Percentiles rank a stretch among this genome's conserved stretches.
Conservation (phyloP, 768 basidiomycete genomes). For the Sporobolomyces roseus region DNA sequence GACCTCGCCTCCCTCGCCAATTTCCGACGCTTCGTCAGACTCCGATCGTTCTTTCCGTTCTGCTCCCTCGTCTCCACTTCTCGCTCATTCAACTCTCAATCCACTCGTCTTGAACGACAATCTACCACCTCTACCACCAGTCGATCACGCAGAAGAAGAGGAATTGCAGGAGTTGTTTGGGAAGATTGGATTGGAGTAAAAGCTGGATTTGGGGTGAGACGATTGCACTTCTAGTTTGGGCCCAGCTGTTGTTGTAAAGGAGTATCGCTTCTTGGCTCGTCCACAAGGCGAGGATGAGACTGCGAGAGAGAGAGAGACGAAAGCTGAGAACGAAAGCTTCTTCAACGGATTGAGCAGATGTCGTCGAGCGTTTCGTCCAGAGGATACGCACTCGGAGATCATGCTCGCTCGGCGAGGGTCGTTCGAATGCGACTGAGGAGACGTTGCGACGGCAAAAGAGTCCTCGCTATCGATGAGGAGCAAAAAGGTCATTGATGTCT, state of each 20-base stretch:
- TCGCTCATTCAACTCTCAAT: background rate
- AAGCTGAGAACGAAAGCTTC: too few species aligned
- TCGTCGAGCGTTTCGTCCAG: too few species aligned
- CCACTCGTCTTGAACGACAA: background rate
- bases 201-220: background rate
- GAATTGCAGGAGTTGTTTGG: constrained; percentile 5
- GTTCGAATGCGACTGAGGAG: too few species aligned
- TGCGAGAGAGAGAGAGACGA: too few species aligned
- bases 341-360: too few species aligned
- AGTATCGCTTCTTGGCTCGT: background rate
- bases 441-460: background rate
- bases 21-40: background rate
- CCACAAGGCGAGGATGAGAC: too few species aligned
- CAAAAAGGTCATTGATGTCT: constrained; percentile 13
- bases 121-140: constrained; percentile 3
- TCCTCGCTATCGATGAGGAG: too few species aligned
- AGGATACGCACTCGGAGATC: too few species aligned
- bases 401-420: too few species aligned
- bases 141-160: background rate
- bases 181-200: background rate
- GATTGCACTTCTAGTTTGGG: too few species aligned
- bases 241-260: too few species aligned
- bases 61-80: background rate
- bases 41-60: background rate
- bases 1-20: background rate